Percentiles rank a stretch among this genome's conserved stretches.
Conservation (phyloP, 192 early-diverging fungal genomes). For the Backusella luteola region DNA sequence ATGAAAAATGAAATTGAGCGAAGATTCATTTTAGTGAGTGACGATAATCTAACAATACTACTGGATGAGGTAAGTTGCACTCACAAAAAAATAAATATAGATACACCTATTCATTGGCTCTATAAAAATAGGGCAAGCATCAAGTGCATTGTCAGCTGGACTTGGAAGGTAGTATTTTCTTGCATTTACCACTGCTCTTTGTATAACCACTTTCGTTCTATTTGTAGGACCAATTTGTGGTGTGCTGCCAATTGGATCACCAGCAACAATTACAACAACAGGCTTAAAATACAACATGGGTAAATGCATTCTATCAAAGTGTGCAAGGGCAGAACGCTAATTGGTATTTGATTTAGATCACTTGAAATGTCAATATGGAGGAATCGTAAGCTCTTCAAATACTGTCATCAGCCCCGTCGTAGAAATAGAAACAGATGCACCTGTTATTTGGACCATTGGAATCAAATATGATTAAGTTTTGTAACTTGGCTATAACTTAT, state of each 20-base stretch:
- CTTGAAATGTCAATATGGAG: constrained; percentile 57
- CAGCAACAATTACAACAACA: constrained; percentile 59
- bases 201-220: not conserved
- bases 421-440: constrained; percentile 63
- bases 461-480: constrained; percentile 32
- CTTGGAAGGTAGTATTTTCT: constrained; percentile 52
- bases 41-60: constrained; percentile 74
- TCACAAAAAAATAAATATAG: not conserved
- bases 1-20: constrained; percentile 53
- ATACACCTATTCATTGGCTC: not conserved
- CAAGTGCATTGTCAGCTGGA: constrained; percentile 57
- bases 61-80: constrained; percentile 52
- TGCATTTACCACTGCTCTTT: not conserved
- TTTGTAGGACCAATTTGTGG: constrained; percentile 76
- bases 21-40: constrained; percentile 62
- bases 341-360: not conserved
- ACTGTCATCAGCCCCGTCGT: constrained; percentile 57
- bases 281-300: constrained; percentile 88
- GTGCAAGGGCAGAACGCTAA: not conserved
- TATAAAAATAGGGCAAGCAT: constrained; percentile 56
- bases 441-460: constrained; percentile 84
- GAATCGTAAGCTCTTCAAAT: constrained; percentile 86
- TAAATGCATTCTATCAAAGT: constrained; percentile 32
- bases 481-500: not conserved
- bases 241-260: constrained; percentile 76